These are phyloP conservation scores for Cladosporium colombiae DNA, from an alignment of 2,329 filamentous ascomycete genomes.

Conservation along the genomic window DNA sequence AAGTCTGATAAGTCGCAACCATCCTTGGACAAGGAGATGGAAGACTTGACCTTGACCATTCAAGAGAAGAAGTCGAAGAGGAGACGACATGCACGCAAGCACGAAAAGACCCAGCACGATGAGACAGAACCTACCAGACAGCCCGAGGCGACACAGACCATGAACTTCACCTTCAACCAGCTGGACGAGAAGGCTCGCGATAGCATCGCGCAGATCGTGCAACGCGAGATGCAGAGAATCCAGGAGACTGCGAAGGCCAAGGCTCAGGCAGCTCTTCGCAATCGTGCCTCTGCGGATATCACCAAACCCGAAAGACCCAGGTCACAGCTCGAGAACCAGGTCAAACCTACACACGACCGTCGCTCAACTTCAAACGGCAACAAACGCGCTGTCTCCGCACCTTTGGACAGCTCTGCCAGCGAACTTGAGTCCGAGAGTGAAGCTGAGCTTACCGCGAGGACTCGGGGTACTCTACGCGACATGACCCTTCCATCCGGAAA, in stretches of 20 bases:
- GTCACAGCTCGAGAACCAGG: background rate
- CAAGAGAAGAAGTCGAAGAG: slow-evolving; percentile 19
- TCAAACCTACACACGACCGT: background rate
- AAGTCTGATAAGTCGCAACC: background rate
- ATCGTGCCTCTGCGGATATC: background rate
- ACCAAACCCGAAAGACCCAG: background rate
- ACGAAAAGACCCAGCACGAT: background rate
- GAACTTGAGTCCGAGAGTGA: slow-evolving; percentile 30
- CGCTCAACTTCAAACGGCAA: background rate
- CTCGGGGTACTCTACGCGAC: slow-evolving; percentile 19
- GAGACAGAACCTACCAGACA: background rate
- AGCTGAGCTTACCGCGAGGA: slow-evolving; percentile 24
- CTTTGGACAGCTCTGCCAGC: slow-evolving; percentile 25
- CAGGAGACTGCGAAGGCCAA: slow-evolving; percentile 15
- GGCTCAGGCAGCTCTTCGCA: slow-evolving; percentile 1
- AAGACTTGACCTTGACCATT: slow-evolving; percentile 33
- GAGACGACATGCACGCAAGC: background rate
- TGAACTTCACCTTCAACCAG: slow-evolving; percentile 15
- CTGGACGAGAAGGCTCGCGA: slow-evolving; percentile 21
- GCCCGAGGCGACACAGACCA: slow-evolving; percentile 14
- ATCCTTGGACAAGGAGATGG: slow-evolving; percentile 22
- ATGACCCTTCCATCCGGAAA: slow-evolving; percentile 15
- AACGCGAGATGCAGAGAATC: slow-evolving; percentile 14
- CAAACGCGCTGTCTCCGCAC: slow-evolving; percentile 25
- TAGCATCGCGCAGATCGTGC: slow-evolving; percentile 19